These are phyloP conservation scores for Cerrena zonata DNA, from an alignment of 1,284 basidiomycete genomes.

Conservation along the genomic window DNA sequence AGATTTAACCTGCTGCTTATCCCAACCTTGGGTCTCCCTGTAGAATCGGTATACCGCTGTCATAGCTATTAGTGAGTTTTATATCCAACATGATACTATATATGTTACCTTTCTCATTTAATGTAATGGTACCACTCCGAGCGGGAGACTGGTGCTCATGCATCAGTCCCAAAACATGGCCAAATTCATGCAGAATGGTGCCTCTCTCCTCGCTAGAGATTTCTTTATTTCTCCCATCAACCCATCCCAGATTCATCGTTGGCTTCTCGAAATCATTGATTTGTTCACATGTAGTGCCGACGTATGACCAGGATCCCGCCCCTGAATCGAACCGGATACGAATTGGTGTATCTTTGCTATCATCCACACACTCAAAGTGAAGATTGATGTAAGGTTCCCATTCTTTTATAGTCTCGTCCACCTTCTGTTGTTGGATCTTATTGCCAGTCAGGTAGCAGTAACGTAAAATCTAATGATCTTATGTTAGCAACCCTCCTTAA, in stretches of 20 bases:
- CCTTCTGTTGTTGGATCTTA: constrained; percentile 1
- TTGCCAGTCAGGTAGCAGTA: too few relatives aligned
- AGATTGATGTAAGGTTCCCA: constrained; percentile 3
- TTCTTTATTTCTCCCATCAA: constrained; percentile 6
- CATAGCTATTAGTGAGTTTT: background rate
- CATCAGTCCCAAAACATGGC: constrained; percentile 27
- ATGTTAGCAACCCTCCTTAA: too few relatives aligned
- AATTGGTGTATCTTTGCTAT: background rate
- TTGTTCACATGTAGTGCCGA: background rate
- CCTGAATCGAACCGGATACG: constrained; percentile 6
- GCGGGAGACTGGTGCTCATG: constrained; percentile 30
- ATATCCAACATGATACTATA: background rate
- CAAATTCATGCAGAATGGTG: constrained; percentile 28
- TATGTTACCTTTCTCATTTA: constrained; percentile 12
- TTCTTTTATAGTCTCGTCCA: constrained; percentile 1
- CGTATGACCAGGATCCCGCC: constrained; percentile 6
- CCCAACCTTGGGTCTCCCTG: constrained; percentile 10
- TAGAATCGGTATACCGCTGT: constrained; percentile 15
- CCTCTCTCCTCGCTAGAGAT: constrained; percentile 3
- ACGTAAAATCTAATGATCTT: too few relatives aligned
- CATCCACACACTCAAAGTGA: background rate
- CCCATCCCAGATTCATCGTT: constrained; percentile 24
- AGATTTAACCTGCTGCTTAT: constrained; percentile 12
- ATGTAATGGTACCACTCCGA: constrained; percentile 13
- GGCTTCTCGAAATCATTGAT: constrained; percentile 1